Evolutionary conservation across 257 asterid genomes (phyloP).

Genomic region (Solanum pimpinellifolium): DNA sequence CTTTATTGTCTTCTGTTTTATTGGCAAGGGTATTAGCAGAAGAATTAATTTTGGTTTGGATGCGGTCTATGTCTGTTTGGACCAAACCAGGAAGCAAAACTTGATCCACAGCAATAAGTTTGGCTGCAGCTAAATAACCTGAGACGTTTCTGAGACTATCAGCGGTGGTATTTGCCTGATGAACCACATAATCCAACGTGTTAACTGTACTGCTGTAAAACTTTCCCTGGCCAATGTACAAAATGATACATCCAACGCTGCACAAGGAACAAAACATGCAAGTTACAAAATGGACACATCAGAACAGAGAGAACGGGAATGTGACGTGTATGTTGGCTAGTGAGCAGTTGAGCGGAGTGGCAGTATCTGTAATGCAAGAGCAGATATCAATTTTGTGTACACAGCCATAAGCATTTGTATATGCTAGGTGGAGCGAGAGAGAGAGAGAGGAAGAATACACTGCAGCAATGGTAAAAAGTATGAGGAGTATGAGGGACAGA

Average conservation of each 20-base stretch:
- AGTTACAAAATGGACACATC: not conserved
- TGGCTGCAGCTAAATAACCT: conserved; percentile 69
- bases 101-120: conserved; percentile 48
- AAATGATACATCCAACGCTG: conserved; percentile 68
- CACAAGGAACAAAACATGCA: conserved; percentile 7
- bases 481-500: conserved; percentile 61
- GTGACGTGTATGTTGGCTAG: not conserved
- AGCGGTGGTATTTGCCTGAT: conserved; percentile 57
- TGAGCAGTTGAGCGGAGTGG: not conserved
- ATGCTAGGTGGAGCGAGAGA: conserved; percentile 1
- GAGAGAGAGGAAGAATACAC: conserved; percentile 27
- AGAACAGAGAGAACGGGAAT: not conserved
- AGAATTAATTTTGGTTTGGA: conserved; percentile 58
- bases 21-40: conserved; percentile 59
- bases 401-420: not conserved
- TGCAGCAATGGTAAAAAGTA: conserved; percentile 42
- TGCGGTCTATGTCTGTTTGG: conserved; percentile 63
- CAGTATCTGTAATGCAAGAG: not conserved
- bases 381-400: not conserved
- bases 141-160: conserved; percentile 53
- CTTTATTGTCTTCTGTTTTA: conserved; percentile 45
- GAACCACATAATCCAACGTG: conserved; percentile 44
- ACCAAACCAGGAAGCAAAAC: conserved; percentile 51
- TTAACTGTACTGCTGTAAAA: conserved; percentile 36
- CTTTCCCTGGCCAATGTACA: conserved; percentile 64